A percentile compares a stretch with the other conserved stretches of the same genome.
Evolutionary conservation across 352 stramenopile species (phyloP).

Genomic region (Phytophthora parvispora): DNA sequence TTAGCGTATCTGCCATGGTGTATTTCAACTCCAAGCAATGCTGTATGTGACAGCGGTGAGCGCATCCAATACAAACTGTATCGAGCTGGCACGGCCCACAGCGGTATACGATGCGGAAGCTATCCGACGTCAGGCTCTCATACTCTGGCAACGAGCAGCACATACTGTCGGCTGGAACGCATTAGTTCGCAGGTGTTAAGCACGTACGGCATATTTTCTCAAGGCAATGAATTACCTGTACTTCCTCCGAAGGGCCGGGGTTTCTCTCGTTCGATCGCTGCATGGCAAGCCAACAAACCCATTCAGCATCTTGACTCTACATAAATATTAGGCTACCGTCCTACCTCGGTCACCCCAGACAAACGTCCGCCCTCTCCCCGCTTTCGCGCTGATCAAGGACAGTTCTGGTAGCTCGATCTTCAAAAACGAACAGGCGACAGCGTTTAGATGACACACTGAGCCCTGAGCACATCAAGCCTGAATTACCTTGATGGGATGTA

Average conservation of each 20-base stretch:
- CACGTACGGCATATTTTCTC: neutral
- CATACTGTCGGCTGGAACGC: conserved; percentile 44
- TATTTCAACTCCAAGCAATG: conserved; percentile 73
- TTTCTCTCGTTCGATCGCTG: conserved; percentile 41
- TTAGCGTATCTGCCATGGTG: conserved; percentile 65
- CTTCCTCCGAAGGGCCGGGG: conserved; percentile 53
- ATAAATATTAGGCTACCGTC: neutral
- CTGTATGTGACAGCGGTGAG: conserved; percentile 67
- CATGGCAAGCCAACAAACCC: neutral
- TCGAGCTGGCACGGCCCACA: conserved; percentile 64
- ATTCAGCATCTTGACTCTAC: neutral
- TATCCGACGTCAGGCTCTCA: conserved; percentile 77
- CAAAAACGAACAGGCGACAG: neutral
- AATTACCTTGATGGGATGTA: conserved; percentile 63
- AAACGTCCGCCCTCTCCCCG: conserved; percentile 76
- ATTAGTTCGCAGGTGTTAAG: neutral
- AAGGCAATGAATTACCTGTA: conserved; percentile 25
- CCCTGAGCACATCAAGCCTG: neutral
- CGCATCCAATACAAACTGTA: conserved; percentile 75
- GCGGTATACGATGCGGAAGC: conserved; percentile 74
- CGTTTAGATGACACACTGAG: neutral
- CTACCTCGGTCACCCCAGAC: conserved; percentile 82
- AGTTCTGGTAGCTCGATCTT: conserved; percentile 64
- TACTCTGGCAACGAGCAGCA: conserved; percentile 64
- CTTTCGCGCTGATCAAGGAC: conserved; percentile 61